Evolutionary conservation across 1,284 basidiomycete genomes (phyloP), one percentile per base, ranked within the genome.

Genomic region (Ceratobasidium sp.): DNA sequence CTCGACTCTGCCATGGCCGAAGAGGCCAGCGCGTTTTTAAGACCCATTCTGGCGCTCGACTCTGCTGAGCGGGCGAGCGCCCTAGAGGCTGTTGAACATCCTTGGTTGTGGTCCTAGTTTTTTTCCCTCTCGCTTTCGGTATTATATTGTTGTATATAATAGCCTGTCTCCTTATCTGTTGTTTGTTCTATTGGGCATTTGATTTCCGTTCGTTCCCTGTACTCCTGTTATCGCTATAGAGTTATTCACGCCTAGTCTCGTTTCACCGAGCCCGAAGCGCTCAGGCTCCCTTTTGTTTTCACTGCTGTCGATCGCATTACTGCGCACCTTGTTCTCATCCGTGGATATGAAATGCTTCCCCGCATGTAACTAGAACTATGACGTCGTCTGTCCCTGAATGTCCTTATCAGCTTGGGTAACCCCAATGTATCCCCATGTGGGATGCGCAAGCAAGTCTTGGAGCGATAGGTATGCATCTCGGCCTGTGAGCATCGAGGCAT

Each of bases 31-130:
- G 27, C 22, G 38, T 73, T 73, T 57, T 52, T 73, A 55, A 42
- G 64, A 17, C 47, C 56, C 13, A 50, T 72, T 47, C 45, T 73
- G 38, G 55, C 68, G n/a, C 53, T 72, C 13, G 72, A 73, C 45
- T 58, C 70, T 22, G 56, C 49, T 32, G 52, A 64, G 34, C 67
- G 72, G 13, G 42, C 68, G 15, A 29, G 22, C 27, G 72, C 72
- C 22, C 57, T 45, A 22, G 70, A 71, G 3, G 55, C 71, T 27
- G 57, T 49, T 20, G 43, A 65, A 8, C 72, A 73, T 29, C 72
- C 72, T 10, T 73, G 72, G 72, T 47, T 73, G 27, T 58, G 49
- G 53, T 55, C 58, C 12, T 58, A 47, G 49, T 53, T 34, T 32
- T 15, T 38, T 42, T 38, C 32, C 34, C 43, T 38, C 57, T 67